Conservation (phyloP, 345 rosid genomes). For the Microthlaspi erraticum region DNA sequence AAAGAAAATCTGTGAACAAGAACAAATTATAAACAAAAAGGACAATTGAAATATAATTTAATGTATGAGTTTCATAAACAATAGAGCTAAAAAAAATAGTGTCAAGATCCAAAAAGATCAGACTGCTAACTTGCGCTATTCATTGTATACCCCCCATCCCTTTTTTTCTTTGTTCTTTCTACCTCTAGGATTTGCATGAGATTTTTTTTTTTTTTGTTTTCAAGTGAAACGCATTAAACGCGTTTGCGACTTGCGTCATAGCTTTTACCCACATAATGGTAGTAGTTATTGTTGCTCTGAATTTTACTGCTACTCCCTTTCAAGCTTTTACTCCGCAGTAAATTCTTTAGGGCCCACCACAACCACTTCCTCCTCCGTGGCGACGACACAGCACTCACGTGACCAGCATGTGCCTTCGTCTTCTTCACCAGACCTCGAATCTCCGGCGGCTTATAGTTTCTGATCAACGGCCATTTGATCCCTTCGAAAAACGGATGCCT, state of each 20-base stretch:
- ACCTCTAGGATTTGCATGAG: conserved; percentile 3
- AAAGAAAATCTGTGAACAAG: no score
- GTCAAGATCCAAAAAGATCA: conserved; percentile 16
- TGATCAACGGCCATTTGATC: conserved; percentile 80
- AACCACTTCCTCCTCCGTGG: conserved; percentile 51
- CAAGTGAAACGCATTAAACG: conserved; percentile 23
- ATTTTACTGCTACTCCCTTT: conserved; percentile 25
- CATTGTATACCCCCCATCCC: conserved; percentile 19
- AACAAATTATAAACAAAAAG: not conserved
- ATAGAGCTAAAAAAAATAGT: conserved; percentile 7
- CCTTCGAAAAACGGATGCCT: conserved; percentile 76
- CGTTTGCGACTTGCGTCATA: conserved; percentile 36
- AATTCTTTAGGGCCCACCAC: conserved; percentile 48
- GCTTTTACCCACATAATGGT: conserved; percentile 47
- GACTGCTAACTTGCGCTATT: conserved; percentile 23
- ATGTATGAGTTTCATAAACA: conserved; percentile 22
- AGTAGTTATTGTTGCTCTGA: conserved; percentile 49
- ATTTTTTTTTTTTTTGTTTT: not conserved
- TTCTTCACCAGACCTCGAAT: conserved; percentile 56
- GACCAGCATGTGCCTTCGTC: conserved; percentile 47
- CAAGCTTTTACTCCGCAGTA: conserved; percentile 43
- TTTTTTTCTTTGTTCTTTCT: no score
- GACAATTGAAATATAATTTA: not conserved
- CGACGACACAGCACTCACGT: conserved; percentile 40
- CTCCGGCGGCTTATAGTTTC: conserved; percentile 75